A percentile compares a stretch with the other conserved stretches of the same genome.
Evolutionary conservation across 495 filamentous ascomycete species (phyloP).

Genomic region (Stereocaulon alpinum): DNA sequence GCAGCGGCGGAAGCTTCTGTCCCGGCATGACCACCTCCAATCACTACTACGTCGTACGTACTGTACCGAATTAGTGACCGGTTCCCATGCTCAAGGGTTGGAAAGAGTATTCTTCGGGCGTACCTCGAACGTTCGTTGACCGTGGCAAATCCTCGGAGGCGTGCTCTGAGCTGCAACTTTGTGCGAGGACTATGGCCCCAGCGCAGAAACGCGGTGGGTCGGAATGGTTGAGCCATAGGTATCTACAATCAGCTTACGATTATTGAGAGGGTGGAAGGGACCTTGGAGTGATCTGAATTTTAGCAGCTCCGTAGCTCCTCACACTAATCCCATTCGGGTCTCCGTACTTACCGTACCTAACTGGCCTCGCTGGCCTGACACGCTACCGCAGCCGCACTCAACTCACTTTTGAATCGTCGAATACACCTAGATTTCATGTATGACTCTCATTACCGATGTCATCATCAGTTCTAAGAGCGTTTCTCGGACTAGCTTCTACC

Average conservation of each 20-base stretch:
- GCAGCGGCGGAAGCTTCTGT: slow-evolving; percentile 91
- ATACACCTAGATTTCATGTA: background rate
- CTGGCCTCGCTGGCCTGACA: background rate
- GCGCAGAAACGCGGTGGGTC: slow-evolving; percentile 26
- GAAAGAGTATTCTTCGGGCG: background rate
- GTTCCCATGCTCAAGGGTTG: background rate
- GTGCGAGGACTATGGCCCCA: slow-evolving; percentile 27
- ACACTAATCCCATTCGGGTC: background rate
- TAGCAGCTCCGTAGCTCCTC: background rate
- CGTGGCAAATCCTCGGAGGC: slow-evolving; percentile 31
- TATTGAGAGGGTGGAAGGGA: background rate
- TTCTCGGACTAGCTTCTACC: slow-evolving; percentile 33
- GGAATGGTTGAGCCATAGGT: slow-evolving; percentile 31
- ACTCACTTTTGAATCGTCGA: no score
- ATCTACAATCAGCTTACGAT: background rate
- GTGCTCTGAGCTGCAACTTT: slow-evolving; percentile 15
- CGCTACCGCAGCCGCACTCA: background rate
- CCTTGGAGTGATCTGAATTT: background rate
- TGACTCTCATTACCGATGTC: background rate
- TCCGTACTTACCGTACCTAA: background rate
- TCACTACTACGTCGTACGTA: slow-evolving; percentile 84
- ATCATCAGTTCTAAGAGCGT: background rate
- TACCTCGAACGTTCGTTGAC: slow-evolving; percentile 34
- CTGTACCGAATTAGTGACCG: slow-evolving; percentile 31
- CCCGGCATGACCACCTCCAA: slow-evolving; percentile 93